Percentiles rank a stretch among this genome's conserved stretches.
Conservation (phyloP, 2,329 filamentous ascomycete genomes). For the Metarhizium robertsii region DNA sequence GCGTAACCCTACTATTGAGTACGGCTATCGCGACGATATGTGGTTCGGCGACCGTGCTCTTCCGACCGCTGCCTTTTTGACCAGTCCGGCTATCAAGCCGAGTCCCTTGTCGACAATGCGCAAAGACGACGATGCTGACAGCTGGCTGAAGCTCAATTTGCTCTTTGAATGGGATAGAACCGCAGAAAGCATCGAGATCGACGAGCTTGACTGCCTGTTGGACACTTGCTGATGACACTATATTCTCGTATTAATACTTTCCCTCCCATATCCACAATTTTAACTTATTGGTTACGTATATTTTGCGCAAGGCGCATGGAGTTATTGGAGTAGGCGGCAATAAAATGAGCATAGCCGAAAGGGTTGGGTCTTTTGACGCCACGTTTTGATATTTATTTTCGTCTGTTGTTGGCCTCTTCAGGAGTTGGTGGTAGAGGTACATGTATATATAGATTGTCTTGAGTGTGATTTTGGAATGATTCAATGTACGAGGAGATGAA, state of each 20-base stretch:
- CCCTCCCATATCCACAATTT: conserved; percentile 2
- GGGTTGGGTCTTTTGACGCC: background rate
- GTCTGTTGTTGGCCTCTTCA: background rate
- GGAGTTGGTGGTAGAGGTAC: conserved; percentile 14
- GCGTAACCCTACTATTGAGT: conserved; percentile 21
- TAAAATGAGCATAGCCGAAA: background rate
- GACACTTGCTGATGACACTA: conserved; percentile 51
- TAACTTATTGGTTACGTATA: conserved; percentile 4
- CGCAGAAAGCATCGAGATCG: conserved; percentile 83
- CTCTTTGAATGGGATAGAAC: conserved; percentile 54
- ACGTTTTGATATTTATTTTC: background rate
- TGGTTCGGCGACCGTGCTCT: conserved; percentile 38
- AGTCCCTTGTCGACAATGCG: conserved; percentile 18
- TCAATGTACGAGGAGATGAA: conserved; percentile 12
- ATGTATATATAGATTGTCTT: conserved; percentile 22
- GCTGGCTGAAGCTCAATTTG: conserved; percentile 31
- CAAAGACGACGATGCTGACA: conserved; percentile 29
- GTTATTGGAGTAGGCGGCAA: conserved; percentile 5
- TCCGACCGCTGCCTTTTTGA: conserved; percentile 34
- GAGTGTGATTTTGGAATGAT: conserved; percentile 12
- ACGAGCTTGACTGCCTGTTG: conserved; percentile 84
- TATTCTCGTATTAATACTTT: background rate
- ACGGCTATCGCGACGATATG: conserved; percentile 35
- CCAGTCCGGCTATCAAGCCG: conserved; percentile 44
- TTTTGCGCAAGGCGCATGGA: conserved; percentile 13